Evolutionary conservation across 2,329 filamentous ascomycete species (phyloP).

Genomic region (Scedosporium minutisporum): DNA sequence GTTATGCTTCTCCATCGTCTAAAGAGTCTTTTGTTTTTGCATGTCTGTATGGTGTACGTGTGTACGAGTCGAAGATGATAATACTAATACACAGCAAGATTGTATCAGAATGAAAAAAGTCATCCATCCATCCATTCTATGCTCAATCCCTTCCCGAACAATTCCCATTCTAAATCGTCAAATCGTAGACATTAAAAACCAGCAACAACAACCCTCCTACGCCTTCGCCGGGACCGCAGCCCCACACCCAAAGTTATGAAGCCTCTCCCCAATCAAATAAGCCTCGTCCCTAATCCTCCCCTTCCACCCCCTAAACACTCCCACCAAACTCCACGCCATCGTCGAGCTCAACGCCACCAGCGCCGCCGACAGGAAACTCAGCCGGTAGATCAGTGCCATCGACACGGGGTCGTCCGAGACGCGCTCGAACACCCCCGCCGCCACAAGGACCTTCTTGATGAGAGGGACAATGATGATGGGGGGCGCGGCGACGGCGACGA

Average conservation of each 20-base stretch:
- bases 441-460: constrained; percentile 6
- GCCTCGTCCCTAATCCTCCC: constrained; percentile 83
- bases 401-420: constrained; percentile 12
- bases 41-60: not conserved
- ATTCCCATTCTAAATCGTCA: not conserved
- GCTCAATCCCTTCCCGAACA: too few species aligned
- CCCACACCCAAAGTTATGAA: constrained; percentile 77
- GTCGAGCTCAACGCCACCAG: constrained; percentile 34
- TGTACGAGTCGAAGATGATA: not conserved
- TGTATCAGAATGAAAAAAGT: not conserved
- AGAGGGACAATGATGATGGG: constrained; percentile 24
- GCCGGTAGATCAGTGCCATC: constrained; percentile 34
- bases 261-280: constrained; percentile 84
- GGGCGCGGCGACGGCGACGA: constrained; percentile 54
- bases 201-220: not conserved
- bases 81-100: not conserved
- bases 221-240: not conserved
- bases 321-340: constrained; percentile 39
- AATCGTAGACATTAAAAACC: not conserved
- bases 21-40: not conserved
- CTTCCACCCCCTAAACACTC: constrained; percentile 66
- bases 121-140: too few species aligned
- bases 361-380: constrained; percentile 61
- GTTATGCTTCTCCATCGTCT: not conserved
- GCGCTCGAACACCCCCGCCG: not conserved